Conservation (phyloP, 768 basidiomycete species). For the Coprinopsis strossmayeri region DNA sequence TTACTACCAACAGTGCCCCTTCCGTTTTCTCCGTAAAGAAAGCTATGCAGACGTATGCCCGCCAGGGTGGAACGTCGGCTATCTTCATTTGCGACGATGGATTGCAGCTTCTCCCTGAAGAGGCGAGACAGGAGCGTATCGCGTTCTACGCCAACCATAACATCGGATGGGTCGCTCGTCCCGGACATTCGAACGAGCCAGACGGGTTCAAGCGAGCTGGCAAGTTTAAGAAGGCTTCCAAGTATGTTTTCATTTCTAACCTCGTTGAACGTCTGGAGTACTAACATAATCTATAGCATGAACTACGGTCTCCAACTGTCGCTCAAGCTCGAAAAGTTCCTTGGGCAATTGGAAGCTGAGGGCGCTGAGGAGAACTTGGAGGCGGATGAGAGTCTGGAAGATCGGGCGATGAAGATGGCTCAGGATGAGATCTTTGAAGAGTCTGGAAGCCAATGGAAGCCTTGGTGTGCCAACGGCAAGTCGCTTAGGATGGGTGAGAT, state of each 20-base stretch:
- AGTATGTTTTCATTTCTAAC: conserved; percentile 22
- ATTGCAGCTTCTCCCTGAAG: conserved; percentile 58
- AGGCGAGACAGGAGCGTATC: conserved; percentile 56
- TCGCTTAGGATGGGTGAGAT: conserved; percentile 71
- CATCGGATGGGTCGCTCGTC: conserved; percentile 76
- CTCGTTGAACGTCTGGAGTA: background rate
- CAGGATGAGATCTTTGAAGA: conserved; percentile 67
- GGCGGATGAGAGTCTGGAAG: conserved; percentile 63
- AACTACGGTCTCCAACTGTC: conserved; percentile 64
- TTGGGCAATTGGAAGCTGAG: conserved; percentile 36
- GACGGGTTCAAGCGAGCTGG: conserved; percentile 91
- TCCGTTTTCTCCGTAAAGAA: conserved; percentile 77
- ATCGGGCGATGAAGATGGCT: conserved; percentile 65
- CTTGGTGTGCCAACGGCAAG: conserved; percentile 74
- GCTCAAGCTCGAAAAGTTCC: conserved; percentile 51
- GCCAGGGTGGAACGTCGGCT: conserved; percentile 73
- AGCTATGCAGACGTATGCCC: conserved; percentile 82
- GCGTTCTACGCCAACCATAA: conserved; percentile 78
- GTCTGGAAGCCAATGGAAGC: conserved; percentile 44
- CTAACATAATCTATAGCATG: conserved; percentile 43
- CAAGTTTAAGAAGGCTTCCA: conserved; percentile 80
- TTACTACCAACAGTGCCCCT: conserved; percentile 37
- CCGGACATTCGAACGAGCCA: conserved; percentile 57
- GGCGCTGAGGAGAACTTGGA: conserved; percentile 34
- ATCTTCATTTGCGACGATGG: conserved; percentile 86